phyloP scores from a whole-genome alignment of 176 grass and related monocot species.

The Aegilops speltoides region DNA sequence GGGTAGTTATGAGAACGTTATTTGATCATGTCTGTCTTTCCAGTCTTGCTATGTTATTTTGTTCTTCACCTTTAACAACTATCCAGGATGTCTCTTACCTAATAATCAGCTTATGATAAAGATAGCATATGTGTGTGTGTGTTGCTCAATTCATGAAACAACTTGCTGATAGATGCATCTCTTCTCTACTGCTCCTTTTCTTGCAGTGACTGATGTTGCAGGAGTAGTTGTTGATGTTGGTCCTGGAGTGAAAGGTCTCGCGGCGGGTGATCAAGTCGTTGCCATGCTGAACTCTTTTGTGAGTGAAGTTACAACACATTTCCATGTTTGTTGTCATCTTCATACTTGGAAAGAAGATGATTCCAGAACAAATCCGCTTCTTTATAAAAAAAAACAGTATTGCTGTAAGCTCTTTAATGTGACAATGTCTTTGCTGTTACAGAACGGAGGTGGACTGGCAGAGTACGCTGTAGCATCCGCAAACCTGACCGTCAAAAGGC shows the following conservation, averaged over 20 bases:
- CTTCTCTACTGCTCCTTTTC: not conserved
- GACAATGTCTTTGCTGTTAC: not conserved
- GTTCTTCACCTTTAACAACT: too few species aligned
- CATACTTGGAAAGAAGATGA: not conserved
- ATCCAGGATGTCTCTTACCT: too few species aligned
- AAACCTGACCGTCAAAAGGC: constrained; percentile 35
- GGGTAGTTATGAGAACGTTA: too few species aligned
- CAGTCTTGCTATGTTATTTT: too few species aligned
- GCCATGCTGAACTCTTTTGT: constrained; percentile 39
- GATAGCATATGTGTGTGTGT: too few species aligned
- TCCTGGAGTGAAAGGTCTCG: constrained; percentile 41
- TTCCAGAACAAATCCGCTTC: not conserved
- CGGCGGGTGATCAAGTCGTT: constrained; percentile 62
- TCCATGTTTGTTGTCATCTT: not conserved
- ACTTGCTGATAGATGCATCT: not conserved
- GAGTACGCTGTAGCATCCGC: constrained; percentile 46
- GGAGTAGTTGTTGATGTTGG: constrained; percentile 60
- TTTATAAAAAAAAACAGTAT: not conserved
- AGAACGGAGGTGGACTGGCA: constrained; percentile 62
- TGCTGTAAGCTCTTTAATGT: not conserved
- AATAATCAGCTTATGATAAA: not conserved
- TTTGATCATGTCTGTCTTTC: too few species aligned
- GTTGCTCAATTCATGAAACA: not conserved
- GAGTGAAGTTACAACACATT: not conserved
- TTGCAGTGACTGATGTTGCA: constrained; percentile 56